Base-by-base conservation (phyloP, 179 eudicot genomes). In the Beta corolliflora region DNA sequence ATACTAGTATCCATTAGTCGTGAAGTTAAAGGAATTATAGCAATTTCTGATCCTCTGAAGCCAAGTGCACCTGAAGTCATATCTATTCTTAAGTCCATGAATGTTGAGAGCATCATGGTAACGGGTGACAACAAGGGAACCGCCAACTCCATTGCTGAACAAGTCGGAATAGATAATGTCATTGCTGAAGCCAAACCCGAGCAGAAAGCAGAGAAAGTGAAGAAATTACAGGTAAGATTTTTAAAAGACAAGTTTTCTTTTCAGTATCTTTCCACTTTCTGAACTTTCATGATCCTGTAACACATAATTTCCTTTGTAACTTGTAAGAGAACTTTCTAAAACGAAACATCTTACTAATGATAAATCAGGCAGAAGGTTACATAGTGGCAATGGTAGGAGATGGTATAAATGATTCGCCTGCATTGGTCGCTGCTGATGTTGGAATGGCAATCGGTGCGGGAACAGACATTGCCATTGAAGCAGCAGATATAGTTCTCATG, bases 401-500 rank as follows among this genome's bases (percentile, higher is more conserved):
- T 79, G 99, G 98, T 16, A 93, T 96, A 61, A 96, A 96, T 50
- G 99, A 96, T 88, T 94, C 98, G 4, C 99, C 99, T 0, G 98
- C 99, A 8, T 91, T 96, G 1, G 99, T 93, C 50, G 98, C 98
- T 5, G 99, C 99, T 8, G 97, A 96, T 81, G 97, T 94, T 13
- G 99, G 99, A 48, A 90, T 96, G 93, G 99, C 99, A 31, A 94
- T 94, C 4, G 99, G 99, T 12, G 99, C 98, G 1, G 99, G 99
- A 25, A 96, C 98, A 52, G 99, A 96, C 88, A 94, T 96, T 29
- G 99, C 99, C 13, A 96, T 96, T 7, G 98, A 96, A 78, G 98
- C 99, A 76, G 99, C 98, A 9, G 99, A 96, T 73, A 91, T 96
- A 7, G 97, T 96, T 45, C 90, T 96, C 11, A 94, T 96, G 98